These are phyloP conservation scores for Candida labiduridarum DNA, from an alignment of 1,139 yeast species.

Conservation along the genomic window DNA sequence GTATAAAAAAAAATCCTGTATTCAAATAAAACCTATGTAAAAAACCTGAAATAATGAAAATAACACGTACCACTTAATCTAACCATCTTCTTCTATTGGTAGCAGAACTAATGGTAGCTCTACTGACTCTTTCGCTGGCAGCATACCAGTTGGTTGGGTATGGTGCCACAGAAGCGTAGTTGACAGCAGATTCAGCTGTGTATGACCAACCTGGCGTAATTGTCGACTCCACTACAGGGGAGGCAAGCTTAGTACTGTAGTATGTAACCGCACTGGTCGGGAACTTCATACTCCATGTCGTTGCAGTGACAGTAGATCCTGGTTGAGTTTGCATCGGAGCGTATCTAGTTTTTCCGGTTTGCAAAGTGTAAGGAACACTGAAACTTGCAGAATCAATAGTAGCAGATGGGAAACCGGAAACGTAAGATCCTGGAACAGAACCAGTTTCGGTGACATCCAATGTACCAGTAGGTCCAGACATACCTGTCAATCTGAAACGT, in stretches of 20 bases:
- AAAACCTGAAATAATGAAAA: not conserved
- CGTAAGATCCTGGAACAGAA: conserved; percentile 29
- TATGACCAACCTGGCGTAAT: conserved; percentile 85
- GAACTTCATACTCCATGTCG: conserved; percentile 62
- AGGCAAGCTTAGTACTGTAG: conserved; percentile 44
- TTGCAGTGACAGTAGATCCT: conserved; percentile 63
- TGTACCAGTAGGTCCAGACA: conserved; percentile 59
- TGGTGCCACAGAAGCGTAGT: conserved; percentile 70
- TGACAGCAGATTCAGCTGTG: conserved; percentile 60
- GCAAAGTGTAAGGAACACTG: conserved; percentile 63
- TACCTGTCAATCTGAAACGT: conserved; percentile 65
- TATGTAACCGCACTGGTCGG: conserved; percentile 68
- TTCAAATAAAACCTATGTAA: not conserved
- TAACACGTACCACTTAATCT: conserved; percentile 8
- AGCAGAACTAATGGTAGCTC: conserved; percentile 42
- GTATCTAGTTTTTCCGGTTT: conserved; percentile 72
- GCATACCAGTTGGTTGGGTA: conserved; percentile 57
- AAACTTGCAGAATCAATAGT: conserved; percentile 37
- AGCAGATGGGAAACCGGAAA: conserved; percentile 28
- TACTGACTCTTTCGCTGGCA: conserved; percentile 41
- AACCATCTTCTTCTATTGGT: conserved; percentile 37
- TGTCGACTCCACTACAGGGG: conserved; percentile 60
- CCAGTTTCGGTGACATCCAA: conserved; percentile 34
- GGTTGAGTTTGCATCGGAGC: conserved; percentile 96
- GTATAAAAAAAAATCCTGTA: not conserved